Percentiles rank a stretch among this genome's conserved stretches.
Evolutionary conservation across 257 asterid species (phyloP).

Genomic region (Oldenlandia corymbosa): DNA sequence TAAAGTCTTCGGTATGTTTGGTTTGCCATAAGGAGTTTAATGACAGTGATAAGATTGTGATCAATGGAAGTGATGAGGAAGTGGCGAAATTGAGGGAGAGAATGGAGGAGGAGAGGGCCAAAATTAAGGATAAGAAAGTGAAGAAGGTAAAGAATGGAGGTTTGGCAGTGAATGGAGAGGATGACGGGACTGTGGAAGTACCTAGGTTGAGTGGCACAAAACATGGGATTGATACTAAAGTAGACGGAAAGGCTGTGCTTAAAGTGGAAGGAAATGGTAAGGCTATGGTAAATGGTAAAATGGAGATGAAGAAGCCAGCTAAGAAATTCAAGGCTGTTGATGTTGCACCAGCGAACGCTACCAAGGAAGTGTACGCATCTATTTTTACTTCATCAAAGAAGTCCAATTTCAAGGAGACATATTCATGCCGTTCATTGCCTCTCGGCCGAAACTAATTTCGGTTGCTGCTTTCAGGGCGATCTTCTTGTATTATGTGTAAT

Average conservation of each 20-base stretch:
- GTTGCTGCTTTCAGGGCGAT: constrained; percentile 17
- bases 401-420: constrained; percentile 80
- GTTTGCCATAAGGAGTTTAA: constrained; percentile 66
- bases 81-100: constrained; percentile 65
- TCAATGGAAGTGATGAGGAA: constrained; percentile 88
- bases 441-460: constrained; percentile 73
- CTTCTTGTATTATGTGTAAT: constrained; percentile 18
- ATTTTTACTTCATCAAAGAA: constrained; percentile 83
- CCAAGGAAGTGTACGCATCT: constrained; percentile 64
- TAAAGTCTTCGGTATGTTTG: constrained; percentile 67
- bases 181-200: constrained; percentile 20
- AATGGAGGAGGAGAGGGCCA: constrained; percentile 51
- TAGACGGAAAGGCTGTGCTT: constrained; percentile 11
- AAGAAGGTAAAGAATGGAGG: constrained; percentile 35
- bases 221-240: constrained; percentile 48
- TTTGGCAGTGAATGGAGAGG: constrained; percentile 24
- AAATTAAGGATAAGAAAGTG: constrained; percentile 51
- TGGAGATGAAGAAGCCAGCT: constrained; percentile 26
- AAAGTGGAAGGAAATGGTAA: constrained; percentile 22
- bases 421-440: constrained; percentile 77
- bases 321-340: constrained; percentile 66
- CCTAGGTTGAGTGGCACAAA: constrained; percentile 50
- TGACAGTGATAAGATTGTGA: constrained; percentile 64
- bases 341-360: constrained; percentile 62
- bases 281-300: constrained; percentile 24